phyloP scores from a whole-genome alignment of 1,284 basidiomycete genomes.

The Ustanciosporium gigantosporum region DNA sequence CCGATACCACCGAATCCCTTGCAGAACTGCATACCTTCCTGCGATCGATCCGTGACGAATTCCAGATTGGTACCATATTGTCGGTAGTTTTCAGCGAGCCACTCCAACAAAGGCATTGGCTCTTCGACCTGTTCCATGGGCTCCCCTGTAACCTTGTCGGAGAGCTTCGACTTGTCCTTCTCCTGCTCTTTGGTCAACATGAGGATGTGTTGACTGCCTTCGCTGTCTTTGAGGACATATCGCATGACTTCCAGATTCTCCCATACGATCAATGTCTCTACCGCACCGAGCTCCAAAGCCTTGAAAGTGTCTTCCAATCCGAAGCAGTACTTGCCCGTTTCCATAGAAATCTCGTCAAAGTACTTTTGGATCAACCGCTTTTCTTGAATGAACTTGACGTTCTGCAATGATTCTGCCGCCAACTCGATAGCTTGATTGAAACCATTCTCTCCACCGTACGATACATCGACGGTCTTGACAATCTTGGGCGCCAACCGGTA shows the following conservation, averaged over 20 bases:
- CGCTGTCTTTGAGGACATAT: constrained; percentile 54
- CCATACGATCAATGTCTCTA: constrained; percentile 98
- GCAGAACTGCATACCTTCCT: constrained; percentile 97
- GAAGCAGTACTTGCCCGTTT: constrained; percentile 97
- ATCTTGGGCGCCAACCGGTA: constrained; percentile 78
- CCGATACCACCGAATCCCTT: constrained; percentile 99
- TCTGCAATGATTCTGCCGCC: constrained; percentile 89
- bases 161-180: constrained; percentile 83
- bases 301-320: constrained; percentile 97
- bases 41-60: constrained; percentile 67
- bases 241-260: constrained; percentile 69
- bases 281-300: constrained; percentile 91
- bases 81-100: constrained; percentile 98
- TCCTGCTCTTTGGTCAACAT: constrained; percentile 59
- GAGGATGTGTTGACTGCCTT: constrained; percentile 47
- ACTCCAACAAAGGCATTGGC: constrained; percentile 66
- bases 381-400: constrained; percentile 99
- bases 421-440: constrained; percentile 99
- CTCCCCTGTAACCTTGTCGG: constrained; percentile 87
- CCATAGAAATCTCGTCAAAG: constrained; percentile 98
- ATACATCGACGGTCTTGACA: constrained; percentile 77
- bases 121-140: constrained; percentile 83
- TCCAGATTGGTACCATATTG: constrained; percentile 94
- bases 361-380: constrained; percentile 84
- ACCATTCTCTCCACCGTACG: constrained; percentile 97